phyloP scores from a whole-genome alignment of 2,329 filamentous ascomycete species.

The Aspergillus viridinutans region DNA sequence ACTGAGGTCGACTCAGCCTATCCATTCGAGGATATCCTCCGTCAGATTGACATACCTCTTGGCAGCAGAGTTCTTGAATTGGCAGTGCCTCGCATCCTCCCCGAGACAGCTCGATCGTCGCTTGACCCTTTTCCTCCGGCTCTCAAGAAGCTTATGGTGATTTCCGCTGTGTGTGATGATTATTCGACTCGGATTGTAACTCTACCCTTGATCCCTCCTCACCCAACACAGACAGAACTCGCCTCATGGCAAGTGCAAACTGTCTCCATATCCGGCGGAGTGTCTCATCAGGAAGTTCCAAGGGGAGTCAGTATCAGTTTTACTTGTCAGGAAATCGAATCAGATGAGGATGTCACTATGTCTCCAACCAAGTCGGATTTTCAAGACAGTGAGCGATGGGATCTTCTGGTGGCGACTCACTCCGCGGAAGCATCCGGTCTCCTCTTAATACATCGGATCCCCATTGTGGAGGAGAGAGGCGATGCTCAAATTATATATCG shows the following conservation, averaged over 20 bases:
- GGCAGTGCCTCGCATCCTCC: conserved; percentile 45
- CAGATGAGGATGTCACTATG: conserved; percentile 25
- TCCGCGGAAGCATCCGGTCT: conserved; percentile 43
- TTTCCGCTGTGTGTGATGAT: conserved; percentile 55
- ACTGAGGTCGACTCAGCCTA: conserved; percentile 53
- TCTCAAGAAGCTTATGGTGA: conserved; percentile 48
- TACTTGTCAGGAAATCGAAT: conserved; percentile 38
- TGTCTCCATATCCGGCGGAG: conserved; percentile 43
- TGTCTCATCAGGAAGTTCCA: conserved; percentile 50
- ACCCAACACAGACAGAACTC: conserved; percentile 35
- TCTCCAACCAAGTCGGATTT: conserved; percentile 22
- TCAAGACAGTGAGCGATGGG: conserved; percentile 30
- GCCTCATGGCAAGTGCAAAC: conserved; percentile 43
- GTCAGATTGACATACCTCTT: conserved; percentile 53
- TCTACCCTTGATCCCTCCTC: conserved; percentile 52
- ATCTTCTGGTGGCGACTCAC: conserved; percentile 45
- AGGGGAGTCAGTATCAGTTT: conserved; percentile 52
- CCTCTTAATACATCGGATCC: conserved; percentile 43
- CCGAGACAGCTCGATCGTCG: conserved; percentile 34
- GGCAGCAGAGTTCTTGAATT: conserved; percentile 52
- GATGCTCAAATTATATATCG: conserved; percentile 17
- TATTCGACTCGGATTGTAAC: conserved; percentile 53
- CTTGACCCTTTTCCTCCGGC: conserved; percentile 45
- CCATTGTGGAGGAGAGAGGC: conserved; percentile 26
- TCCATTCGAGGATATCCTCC: conserved; percentile 52